These are phyloP conservation scores for Penicillium atrosanguineum DNA, from an alignment of 495 filamentous ascomycete genomes.

Conservation along the genomic window DNA sequence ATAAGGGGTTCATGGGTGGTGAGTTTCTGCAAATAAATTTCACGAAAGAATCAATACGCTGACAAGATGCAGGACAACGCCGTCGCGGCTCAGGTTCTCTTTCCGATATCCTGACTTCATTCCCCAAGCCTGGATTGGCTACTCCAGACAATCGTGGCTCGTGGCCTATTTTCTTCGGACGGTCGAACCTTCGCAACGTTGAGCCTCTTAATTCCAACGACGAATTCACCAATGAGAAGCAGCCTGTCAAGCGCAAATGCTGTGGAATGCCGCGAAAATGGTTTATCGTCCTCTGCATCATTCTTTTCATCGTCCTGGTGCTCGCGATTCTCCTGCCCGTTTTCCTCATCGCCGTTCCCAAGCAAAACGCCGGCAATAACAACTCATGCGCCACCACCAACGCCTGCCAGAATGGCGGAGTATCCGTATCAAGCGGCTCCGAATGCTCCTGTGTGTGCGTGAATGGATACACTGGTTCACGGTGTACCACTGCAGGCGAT, in stretches of 20 bases:
- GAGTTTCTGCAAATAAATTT: constrained; percentile 6
- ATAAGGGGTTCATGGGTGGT: constrained; percentile 33
- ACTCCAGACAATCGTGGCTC: constrained; percentile 47
- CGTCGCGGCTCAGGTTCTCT: constrained; percentile 60
- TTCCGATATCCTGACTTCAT: constrained; percentile 87
- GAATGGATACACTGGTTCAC: constrained; percentile 78
- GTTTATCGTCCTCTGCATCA: constrained; percentile 66
- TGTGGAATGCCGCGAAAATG: constrained; percentile 85
- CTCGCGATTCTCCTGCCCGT: constrained; percentile 86
- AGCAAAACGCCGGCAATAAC: constrained; percentile 36
- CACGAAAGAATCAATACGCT: background rate
- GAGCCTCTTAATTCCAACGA: constrained; percentile 26
- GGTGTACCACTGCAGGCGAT: constrained; percentile 60
- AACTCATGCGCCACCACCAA: constrained; percentile 51
- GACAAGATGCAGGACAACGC: constrained; percentile 22
- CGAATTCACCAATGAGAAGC: constrained; percentile 20
- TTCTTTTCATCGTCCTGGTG: constrained; percentile 73
- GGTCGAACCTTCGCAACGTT: constrained; percentile 36
- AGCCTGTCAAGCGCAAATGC: constrained; percentile 37
- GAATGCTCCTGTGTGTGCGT: constrained; percentile 83
- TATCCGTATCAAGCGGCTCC: constrained; percentile 60
- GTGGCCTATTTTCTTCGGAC: constrained; percentile 42
- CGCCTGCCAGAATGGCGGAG: constrained; percentile 78
- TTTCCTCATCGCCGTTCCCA: constrained; percentile 71
- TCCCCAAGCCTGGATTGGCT: constrained; percentile 74